These are phyloP conservation scores for Mrakia hoshinonis DNA, from an alignment of 768 basidiomycete genomes.

Conservation along the genomic window DNA sequence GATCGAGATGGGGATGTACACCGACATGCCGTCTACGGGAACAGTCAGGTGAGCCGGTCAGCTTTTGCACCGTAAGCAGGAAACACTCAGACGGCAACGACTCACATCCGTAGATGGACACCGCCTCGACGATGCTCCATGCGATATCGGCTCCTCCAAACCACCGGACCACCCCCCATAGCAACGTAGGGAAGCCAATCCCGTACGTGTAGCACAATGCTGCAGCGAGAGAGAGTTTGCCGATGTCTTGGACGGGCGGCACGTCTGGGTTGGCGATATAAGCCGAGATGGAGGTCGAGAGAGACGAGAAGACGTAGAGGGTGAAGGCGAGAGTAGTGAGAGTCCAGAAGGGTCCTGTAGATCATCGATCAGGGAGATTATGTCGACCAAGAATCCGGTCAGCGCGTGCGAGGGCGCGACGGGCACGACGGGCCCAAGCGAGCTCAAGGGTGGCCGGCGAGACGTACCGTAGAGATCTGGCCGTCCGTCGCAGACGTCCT, in stretches of 20 bases:
- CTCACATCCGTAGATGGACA: slow-evolving; percentile 45
- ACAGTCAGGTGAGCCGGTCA: background rate
- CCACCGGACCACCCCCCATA: slow-evolving; percentile 81
- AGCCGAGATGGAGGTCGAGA: slow-evolving; percentile 76
- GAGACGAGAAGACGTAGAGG: slow-evolving; percentile 85
- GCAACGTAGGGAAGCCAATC: slow-evolving; percentile 63
- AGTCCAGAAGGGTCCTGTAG: slow-evolving; percentile 96
- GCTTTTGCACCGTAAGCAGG: background rate
- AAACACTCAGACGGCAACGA: background rate
- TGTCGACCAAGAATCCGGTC: slow-evolving; percentile 37
- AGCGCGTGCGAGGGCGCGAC: background rate
- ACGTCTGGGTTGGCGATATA: slow-evolving; percentile 55
- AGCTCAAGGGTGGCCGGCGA: background rate
- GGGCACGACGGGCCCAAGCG: background rate
- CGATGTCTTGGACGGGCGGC: slow-evolving; percentile 48
- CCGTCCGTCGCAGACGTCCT: slow-evolving; percentile 38
- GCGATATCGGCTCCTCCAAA: slow-evolving; percentile 63
- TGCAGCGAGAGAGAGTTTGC: background rate
- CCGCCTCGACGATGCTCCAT: slow-evolving; percentile 70
- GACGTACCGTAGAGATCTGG: slow-evolving; percentile 40
- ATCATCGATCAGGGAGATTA: slow-evolving; percentile 48
- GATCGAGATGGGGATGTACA: slow-evolving; percentile 40
- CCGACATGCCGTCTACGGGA: slow-evolving; percentile 22
- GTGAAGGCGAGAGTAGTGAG: slow-evolving; percentile 88
- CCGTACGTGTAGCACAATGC: slow-evolving; percentile 62